phyloP scores from a whole-genome alignment of 805 yeast species.

The Geotrichum ghanense region DNA sequence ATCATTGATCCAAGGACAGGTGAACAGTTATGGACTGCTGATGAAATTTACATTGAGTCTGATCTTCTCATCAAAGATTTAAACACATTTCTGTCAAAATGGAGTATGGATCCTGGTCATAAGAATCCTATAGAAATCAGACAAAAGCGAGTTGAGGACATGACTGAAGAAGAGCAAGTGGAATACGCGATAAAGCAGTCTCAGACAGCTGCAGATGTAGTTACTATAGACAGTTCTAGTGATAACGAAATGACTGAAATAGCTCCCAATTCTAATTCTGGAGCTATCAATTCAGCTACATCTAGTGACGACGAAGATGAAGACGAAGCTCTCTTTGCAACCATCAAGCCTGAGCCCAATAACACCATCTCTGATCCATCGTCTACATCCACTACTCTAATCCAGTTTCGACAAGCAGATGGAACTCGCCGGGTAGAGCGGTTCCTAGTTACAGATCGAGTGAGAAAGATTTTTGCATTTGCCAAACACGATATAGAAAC shows the following conservation, averaged over 20 bases:
- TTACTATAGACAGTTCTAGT: slow-evolving; percentile 17
- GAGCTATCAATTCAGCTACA: slow-evolving; percentile 6
- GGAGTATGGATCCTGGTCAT: slow-evolving; percentile 51
- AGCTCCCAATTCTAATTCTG: neutral
- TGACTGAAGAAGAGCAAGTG: slow-evolving; percentile 78
- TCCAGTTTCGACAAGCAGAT: slow-evolving; percentile 80
- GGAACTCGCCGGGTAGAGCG: slow-evolving; percentile 71
- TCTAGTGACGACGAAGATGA: slow-evolving; percentile 9
- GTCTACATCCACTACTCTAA: slow-evolving; percentile 56
- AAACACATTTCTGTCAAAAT: slow-evolving; percentile 52
- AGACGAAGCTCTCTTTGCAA: slow-evolving; percentile 1
- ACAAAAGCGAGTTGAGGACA: slow-evolving; percentile 39
- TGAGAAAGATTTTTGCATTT: slow-evolving; percentile 49
- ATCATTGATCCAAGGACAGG: slow-evolving; percentile 94
- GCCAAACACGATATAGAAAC: slow-evolving; percentile 29
- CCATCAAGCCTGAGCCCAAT: neutral
- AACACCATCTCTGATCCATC: slow-evolving; percentile 29
- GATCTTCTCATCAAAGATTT: slow-evolving; percentile 53
- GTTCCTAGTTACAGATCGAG: slow-evolving; percentile 47
- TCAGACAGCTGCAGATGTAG: slow-evolving; percentile 26
- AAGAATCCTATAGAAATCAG: slow-evolving; percentile 43
- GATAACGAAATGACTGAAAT: neutral
- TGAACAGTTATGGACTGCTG: slow-evolving; percentile 73
- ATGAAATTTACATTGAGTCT: slow-evolving; percentile 45
- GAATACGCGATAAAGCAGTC: slow-evolving; percentile 65